phyloP scores from a whole-genome alignment of 768 basidiomycete species.

The Mycena epipterygia region DNA sequence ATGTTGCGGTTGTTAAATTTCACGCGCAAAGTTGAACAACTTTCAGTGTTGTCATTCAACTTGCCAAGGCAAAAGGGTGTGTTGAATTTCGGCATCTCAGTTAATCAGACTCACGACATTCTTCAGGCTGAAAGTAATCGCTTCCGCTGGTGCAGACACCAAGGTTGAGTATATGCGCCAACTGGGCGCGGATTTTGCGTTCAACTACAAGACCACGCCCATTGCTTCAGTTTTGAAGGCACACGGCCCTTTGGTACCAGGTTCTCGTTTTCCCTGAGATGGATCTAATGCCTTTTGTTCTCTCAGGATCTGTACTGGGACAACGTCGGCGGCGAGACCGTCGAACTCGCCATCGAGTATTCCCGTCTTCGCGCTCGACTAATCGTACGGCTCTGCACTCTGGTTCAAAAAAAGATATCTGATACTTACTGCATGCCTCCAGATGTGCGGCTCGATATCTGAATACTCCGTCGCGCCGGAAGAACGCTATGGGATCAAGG shows the following conservation, averaged over 20 bases:
- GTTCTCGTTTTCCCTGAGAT: not conserved
- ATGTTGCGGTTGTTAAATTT: not conserved
- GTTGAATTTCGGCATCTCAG: not conserved
- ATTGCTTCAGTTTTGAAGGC: conserved; percentile 59
- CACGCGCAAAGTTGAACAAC: not conserved
- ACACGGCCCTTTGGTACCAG: conserved; percentile 64
- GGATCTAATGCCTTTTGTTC: not conserved
- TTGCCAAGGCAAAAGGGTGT: conserved; percentile 54
- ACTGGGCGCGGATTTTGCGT: conserved; percentile 69
- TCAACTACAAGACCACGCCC: conserved; percentile 72
- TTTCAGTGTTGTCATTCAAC: conserved; percentile 50
- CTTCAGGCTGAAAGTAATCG: conserved; percentile 65
- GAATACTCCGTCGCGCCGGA: conserved; percentile 34
- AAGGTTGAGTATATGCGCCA: conserved; percentile 68
- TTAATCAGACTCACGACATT: not conserved
- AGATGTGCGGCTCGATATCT: conserved; percentile 38
- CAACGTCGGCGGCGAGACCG: conserved; percentile 63
- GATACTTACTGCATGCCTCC: conserved; percentile 27
- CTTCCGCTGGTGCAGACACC: conserved; percentile 71
- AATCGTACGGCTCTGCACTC: conserved; percentile 44
- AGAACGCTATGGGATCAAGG: conserved; percentile 37
- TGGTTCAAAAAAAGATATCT: conserved; percentile 2
- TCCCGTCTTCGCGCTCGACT: conserved; percentile 57
- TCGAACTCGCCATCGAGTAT: conserved; percentile 50
- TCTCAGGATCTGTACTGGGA: conserved; percentile 44